Base-by-base conservation (phyloP, 805 yeast genomes). In the Hanseniaspora singularis region DNA sequence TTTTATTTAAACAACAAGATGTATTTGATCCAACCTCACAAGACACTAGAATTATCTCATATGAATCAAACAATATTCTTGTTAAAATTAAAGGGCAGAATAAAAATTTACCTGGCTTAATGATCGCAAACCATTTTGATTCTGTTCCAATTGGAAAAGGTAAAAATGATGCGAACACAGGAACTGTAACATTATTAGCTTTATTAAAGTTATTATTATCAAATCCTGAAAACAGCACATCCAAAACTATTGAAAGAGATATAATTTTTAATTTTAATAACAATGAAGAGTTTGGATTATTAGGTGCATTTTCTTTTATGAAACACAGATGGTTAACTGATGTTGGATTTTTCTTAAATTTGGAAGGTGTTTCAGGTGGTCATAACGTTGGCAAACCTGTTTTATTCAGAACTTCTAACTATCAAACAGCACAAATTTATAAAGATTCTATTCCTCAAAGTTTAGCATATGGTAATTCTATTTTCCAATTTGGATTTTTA, bases 361-460 rank as follows among this genome's bases (percentile, higher is more conserved):
- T 87, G 52, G 96, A 87, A 66, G 96, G 96, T 15, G 84, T 95
- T 0, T 96, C 96, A 2, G 81, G 92, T 1, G 95, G 95, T 22
- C 88, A 92, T 3, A n/a, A 32, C 23, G 63, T 56, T 19, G 43
- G 45, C 22, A 76, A 81, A 53, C 83, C 95, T 1, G 69, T 84
- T 18, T 64, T 87, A 40, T 86, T 88, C 60, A 72, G 96, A 61
- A 78, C 87, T n/a, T 76, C 94, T 0, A 94, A 86, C 57, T 71
- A 70, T 51, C 83, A 82, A 1, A 74, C 85, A 11, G 76, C 81
- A 1, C 72, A 73, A 50, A 71, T 75, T 52, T 74, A 68, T 50
- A 72, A 73, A 51, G 60, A 68, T 19, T 68, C 69, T 3, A 88
- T 76, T 1, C 40, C 40, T n/a, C n/a, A 20, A 16, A 64, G 73